These are phyloP conservation scores for Trichosporon sp. DNA, from an alignment of 1,284 basidiomycete species.

Conservation along the genomic window DNA sequence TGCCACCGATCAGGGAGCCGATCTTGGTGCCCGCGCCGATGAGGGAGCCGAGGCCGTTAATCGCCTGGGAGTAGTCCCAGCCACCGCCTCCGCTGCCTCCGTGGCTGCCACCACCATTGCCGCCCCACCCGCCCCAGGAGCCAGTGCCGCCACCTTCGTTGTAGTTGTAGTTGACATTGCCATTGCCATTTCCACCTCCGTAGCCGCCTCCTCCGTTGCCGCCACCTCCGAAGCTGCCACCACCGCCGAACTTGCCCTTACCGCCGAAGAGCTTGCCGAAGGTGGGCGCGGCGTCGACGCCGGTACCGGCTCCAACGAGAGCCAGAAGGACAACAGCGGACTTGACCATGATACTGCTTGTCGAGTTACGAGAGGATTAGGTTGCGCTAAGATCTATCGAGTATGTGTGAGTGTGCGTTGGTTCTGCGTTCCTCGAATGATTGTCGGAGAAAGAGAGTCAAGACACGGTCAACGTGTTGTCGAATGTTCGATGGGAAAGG, in stretches of 20 bases:
- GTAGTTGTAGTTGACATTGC: neutral
- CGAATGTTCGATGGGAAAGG: slow-evolving; percentile 1
- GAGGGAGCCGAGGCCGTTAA: neutral
- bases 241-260: neutral
- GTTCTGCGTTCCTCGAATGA: slow-evolving; percentile 8
- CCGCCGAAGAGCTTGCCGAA: slow-evolving; percentile 17
- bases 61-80: neutral
- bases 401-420: neutral
- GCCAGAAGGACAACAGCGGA: slow-evolving; percentile 6
- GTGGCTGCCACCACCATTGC: neutral
- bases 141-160: neutral
- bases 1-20: neutral
- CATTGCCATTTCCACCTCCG: neutral
- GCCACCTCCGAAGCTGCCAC: neutral
- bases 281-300: slow-evolving; percentile 7
- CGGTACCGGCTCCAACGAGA: neutral
- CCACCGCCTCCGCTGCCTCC: neutral
- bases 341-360: slow-evolving; percentile 6
- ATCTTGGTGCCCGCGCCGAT: slow-evolving; percentile 8
- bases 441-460: slow-evolving; percentile 1
- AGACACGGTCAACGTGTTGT: slow-evolving; percentile 16
- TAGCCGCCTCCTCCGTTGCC: neutral
- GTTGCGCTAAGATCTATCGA: neutral
- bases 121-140: neutral
- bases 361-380: neutral